phyloP scores from a whole-genome alignment of 768 basidiomycete species.

The Suillus variegatus region DNA sequence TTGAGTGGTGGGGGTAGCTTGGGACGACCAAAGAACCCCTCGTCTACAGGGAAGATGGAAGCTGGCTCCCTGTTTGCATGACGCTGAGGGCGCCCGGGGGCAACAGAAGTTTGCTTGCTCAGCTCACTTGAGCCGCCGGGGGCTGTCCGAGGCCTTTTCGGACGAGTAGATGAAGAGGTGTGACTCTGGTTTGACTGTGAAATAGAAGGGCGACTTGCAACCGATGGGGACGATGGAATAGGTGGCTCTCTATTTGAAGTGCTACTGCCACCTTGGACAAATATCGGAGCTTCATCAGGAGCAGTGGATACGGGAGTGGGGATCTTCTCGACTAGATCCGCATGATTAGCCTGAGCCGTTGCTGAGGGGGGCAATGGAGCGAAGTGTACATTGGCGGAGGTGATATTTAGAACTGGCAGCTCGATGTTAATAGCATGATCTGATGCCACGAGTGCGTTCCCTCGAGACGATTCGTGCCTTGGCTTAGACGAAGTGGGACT shows the following conservation, averaged over 20 bases:
- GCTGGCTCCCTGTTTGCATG: neutral
- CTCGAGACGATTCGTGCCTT: neutral
- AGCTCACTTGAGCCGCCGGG: neutral
- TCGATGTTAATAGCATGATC: neutral
- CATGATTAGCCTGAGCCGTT: neutral
- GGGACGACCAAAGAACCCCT: slow-evolving; percentile 24
- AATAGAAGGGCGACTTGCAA: neutral
- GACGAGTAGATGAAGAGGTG: too few species aligned
- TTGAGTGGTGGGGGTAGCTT: slow-evolving; percentile 20
- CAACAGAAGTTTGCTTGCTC: neutral
- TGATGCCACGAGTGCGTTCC: neutral
- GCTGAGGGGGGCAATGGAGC: neutral
- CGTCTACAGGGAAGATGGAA: slow-evolving; percentile 19
- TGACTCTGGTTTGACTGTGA: neutral
- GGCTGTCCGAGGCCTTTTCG: too few species aligned
- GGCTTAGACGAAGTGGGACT: neutral
- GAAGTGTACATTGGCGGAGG: neutral
- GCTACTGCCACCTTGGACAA: neutral
- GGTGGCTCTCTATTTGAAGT: neutral
- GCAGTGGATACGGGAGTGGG: neutral
- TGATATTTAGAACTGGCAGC: neutral
- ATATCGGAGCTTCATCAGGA: too few species aligned
- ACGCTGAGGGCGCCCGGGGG: neutral
- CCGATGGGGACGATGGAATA: neutral
- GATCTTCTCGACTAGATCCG: neutral